Evolutionary conservation across 176 grass and related monocot genomes (phyloP), one percentile per base, ranked within the genome.

Genomic region (Oryza meridionalis): DNA sequence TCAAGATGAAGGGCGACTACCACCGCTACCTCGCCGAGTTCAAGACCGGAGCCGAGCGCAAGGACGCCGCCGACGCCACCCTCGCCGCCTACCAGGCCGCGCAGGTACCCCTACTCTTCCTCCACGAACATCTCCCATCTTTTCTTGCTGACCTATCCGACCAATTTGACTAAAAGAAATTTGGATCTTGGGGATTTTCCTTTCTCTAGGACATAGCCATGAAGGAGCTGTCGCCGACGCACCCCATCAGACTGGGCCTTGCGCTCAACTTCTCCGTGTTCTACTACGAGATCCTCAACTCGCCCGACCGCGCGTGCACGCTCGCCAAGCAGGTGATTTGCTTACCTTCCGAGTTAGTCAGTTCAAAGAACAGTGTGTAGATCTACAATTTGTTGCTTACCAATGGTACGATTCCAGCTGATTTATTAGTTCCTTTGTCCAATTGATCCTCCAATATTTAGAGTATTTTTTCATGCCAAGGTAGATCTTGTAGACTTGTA

Each of bases 251-350:
- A 19, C 85, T 98, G 65, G 95, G 95, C 19, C 87, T 98, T 87
- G 95, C 96, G 26, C 91, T 98, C 53, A 98, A 98, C 88, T 94
- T 95, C 93, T 98, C 96, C 40, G 96, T 98, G 66, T 98, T 98
- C 88, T 98, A 93, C 88, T 98, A 98, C 66, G 96, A 98, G 93
- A 98, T 98, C 87, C 90, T 98, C 68, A 98, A 95, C 87, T 98
- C 96, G 50, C 91, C 96, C 3, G 96, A 98, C 87, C 92, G 90
- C 83, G 96, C 96, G 43, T 98, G 96, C 84, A 80, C 87, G 80
- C 93, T 98, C 43, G 96, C 96, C 75, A 95, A 98, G 77, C 96
- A 95, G 93, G 96, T 95, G 62, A 73, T 26, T 84, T 26, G 15
- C 72, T 77, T 43, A 25, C 4, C 31, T 40, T 65, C 32, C 19